A percentile compares a stretch with the other conserved stretches of the same genome.
Evolutionary conservation across 2,329 filamentous ascomycete genomes (phyloP).

Genomic region (Penicillium sp.): DNA sequence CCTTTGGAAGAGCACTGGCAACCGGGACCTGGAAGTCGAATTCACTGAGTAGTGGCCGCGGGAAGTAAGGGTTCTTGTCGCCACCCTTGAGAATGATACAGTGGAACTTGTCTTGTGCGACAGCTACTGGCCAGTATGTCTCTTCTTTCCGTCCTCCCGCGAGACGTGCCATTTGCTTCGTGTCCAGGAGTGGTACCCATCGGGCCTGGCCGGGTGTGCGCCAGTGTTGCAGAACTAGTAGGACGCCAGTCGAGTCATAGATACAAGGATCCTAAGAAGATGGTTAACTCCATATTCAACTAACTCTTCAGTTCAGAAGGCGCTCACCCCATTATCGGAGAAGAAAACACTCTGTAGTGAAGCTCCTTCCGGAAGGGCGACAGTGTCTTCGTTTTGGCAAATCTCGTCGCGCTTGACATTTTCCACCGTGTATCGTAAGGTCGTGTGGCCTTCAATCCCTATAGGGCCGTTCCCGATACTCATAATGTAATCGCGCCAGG

Average conservation of each 20-base stretch:
- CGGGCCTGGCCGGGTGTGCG: conserved; percentile 77
- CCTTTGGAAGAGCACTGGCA: conserved; percentile 52
- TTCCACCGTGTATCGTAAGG: conserved; percentile 86
- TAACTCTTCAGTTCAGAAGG: background rate
- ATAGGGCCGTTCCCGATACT: conserved; percentile 92
- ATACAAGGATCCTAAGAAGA: conserved; percentile 78
- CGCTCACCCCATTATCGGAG: conserved; percentile 77
- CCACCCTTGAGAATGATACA: conserved; percentile 98
- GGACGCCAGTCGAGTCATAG: conserved; percentile 87
- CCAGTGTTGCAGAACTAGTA: conserved; percentile 90
- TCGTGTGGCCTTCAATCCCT: conserved; percentile 69
- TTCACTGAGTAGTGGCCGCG: conserved; percentile 82
- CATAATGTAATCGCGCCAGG: conserved; percentile 94
- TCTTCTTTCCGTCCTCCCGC: conserved; percentile 84
- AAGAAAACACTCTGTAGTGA: conserved; percentile 84
- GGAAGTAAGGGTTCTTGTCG: conserved; percentile 91
- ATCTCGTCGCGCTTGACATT: conserved; percentile 91
- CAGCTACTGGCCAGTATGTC: conserved; percentile 91
- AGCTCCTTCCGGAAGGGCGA: conserved; percentile 74
- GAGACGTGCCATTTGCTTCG: conserved; percentile 75
- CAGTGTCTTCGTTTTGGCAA: conserved; percentile 90
- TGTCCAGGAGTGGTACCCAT: conserved; percentile 93
- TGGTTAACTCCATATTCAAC: conserved; percentile 8
- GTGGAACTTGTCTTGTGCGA: conserved; percentile 88
- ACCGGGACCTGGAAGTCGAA: conserved; percentile 90